phyloP scores from a whole-genome alignment of 2,329 filamentous ascomycete genomes.

The Nigrospora sphaerica region DNA sequence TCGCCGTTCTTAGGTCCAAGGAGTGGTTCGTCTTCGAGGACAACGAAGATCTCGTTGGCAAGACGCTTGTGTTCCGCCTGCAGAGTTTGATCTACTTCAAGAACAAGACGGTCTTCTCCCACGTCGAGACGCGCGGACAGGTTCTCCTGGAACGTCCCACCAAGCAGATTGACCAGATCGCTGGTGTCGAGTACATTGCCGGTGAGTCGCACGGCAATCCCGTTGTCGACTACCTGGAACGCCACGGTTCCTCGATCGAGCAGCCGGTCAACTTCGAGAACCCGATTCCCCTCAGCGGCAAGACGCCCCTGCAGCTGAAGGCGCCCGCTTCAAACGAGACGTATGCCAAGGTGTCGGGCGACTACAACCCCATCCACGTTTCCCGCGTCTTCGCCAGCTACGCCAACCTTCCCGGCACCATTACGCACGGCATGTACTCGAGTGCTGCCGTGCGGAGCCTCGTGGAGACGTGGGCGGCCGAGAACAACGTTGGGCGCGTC shows the following conservation, averaged over 20 bases:
- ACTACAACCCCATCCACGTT: slow-evolving; percentile 98
- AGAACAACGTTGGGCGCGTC: slow-evolving; percentile 96
- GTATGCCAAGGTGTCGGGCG: slow-evolving; percentile 93
- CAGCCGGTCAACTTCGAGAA: slow-evolving; percentile 98
- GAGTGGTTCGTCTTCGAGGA: slow-evolving; percentile 89
- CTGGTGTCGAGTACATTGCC: slow-evolving; percentile 92
- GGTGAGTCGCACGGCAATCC: slow-evolving; percentile 91
- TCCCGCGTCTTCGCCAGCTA: slow-evolving; percentile 95
- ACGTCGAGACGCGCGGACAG: slow-evolving; percentile 84
- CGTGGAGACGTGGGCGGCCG: slow-evolving; percentile 97
- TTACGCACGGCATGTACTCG: slow-evolving; percentile 99
- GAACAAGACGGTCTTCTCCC: slow-evolving; percentile 87
- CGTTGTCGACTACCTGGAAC: slow-evolving; percentile 90
- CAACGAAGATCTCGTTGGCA: slow-evolving; percentile 77
- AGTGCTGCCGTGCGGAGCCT: slow-evolving; percentile 92
- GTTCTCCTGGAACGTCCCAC: slow-evolving; percentile 90
- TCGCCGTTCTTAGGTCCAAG: slow-evolving; percentile 91
- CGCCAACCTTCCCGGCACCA: slow-evolving; percentile 90
- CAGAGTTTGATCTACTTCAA: slow-evolving; percentile 90
- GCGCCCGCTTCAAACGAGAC: slow-evolving; percentile 96
- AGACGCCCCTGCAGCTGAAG: slow-evolving; percentile 78
- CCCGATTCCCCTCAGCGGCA: slow-evolving; percentile 88
- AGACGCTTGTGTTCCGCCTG: slow-evolving; percentile 93
- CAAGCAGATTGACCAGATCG: slow-evolving; percentile 95
- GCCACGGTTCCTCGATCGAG: slow-evolving; percentile 86